Percentiles rank a stretch among this genome's conserved stretches.
These are phyloP conservation scores for Solanum rostratum DNA, from an alignment of 257 asterid species.

Conservation along the genomic window DNA sequence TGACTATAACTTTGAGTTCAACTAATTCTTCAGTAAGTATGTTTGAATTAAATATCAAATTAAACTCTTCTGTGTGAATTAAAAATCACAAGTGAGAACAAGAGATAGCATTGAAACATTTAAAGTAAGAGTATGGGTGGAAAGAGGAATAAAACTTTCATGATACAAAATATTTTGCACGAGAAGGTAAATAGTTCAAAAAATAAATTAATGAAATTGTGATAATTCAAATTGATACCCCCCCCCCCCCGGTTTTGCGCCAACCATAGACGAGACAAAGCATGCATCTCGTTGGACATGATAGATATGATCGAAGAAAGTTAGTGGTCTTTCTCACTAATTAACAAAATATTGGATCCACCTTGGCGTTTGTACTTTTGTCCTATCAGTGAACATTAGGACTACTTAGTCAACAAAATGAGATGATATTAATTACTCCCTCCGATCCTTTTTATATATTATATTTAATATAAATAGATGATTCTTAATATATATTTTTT, in stretches of 20 bases:
- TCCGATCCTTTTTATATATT: too few relatives aligned
- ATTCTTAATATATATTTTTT: too few relatives aligned
- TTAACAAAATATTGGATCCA: neutral
- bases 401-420: neutral
- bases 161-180: neutral
- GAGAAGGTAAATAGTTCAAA: neutral
- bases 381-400: neutral
- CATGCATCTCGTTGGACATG: constrained; percentile 8
- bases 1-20: neutral
- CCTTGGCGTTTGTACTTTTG: neutral
- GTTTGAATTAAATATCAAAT: too few relatives aligned
- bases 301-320: constrained; percentile 6
- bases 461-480: too few relatives aligned
- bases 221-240: neutral
- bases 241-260: neutral
- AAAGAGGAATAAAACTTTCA: neutral
- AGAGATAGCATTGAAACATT: neutral
- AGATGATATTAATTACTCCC: neutral
- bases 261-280: constrained; percentile 8
- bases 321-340: constrained; percentile 26
- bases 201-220: neutral
- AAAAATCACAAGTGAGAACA: neutral
- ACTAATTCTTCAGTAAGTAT: neutral
- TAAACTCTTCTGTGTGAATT: too few relatives aligned
- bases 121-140: neutral